These are phyloP conservation scores for Phytophthora pinifolia DNA, from an alignment of 352 stramenopile species.

Conservation along the genomic window DNA sequence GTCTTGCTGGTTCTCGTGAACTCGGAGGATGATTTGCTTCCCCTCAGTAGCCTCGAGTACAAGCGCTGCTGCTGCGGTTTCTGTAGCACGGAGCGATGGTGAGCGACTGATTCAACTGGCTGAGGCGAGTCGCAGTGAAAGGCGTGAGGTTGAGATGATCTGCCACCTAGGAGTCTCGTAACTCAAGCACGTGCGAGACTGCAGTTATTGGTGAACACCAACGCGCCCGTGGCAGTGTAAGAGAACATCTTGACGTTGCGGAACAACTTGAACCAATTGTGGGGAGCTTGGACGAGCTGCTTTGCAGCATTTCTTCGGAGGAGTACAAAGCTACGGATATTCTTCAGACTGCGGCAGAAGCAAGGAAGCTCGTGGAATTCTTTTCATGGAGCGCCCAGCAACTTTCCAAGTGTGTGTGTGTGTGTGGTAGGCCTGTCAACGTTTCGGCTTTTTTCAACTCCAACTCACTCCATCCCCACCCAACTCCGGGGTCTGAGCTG, in stretches of 20 bases:
- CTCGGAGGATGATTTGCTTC: slow-evolving; percentile 29
- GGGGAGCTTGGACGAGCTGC: slow-evolving; percentile 23
- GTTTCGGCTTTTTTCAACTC: too few species aligned
- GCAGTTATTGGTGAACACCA: slow-evolving; percentile 34
- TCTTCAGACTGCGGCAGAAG: background rate
- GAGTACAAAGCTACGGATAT: background rate
- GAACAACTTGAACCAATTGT: slow-evolving; percentile 13
- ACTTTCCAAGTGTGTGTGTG: slow-evolving; percentile 24
- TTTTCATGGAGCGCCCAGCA: slow-evolving; percentile 20
- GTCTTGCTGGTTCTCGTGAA: slow-evolving; percentile 48
- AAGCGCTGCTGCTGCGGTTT: slow-evolving; percentile 23
- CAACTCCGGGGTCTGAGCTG: too few species aligned
- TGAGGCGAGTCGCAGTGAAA: background rate
- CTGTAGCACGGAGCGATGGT: slow-evolving; percentile 28
- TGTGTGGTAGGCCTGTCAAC: too few species aligned
- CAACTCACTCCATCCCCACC: too few species aligned
- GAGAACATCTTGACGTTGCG: slow-evolving; percentile 26
- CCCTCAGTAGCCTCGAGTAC: slow-evolving; percentile 28
- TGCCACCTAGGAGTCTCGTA: slow-evolving; percentile 6
- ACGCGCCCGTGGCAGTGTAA: slow-evolving; percentile 31
- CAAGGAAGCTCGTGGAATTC: slow-evolving; percentile 21
- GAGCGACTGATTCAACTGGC: slow-evolving; percentile 24
- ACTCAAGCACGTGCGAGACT: slow-evolving; percentile 37
- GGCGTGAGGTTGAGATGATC: background rate
- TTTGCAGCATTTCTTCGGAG: slow-evolving; percentile 15